Evolutionary conservation across 805 yeast genomes (phyloP), one percentile per base, ranked within the genome.

Genomic region (Myxozyma nipponensis): DNA sequence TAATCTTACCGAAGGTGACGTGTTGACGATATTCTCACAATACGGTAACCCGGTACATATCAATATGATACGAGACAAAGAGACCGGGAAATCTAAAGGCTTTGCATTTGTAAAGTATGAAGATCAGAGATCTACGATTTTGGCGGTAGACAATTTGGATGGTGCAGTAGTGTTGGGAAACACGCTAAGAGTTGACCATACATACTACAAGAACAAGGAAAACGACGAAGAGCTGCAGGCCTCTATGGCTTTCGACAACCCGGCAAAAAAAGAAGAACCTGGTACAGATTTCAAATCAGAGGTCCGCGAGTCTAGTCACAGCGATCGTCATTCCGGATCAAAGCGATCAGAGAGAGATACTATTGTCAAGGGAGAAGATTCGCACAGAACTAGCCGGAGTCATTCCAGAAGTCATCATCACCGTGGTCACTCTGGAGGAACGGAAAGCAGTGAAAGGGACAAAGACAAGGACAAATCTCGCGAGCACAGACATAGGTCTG

Each of bases 131-230:
- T 84, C 95, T 1, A 81, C 95, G 18, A 77, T 87, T 0, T 70
- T 91, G 24, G 96, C 97, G 0, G 82, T 91, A 2, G 98, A 91
- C 67, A 91, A 91, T 64, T 72, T 91, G 56, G 86, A 87, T 63
- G 95, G 96, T 1, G 65, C 73, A 0, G 69, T 63, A 24, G 54
- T 86, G 0, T 72, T 76, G 38, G 86, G 82, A 7, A 66, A 77
- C 30, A 46, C 54, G 7, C 58, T 83, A 1, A 70, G 77, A 49
- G 93, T 88, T 1, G 95, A 87, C 62, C 95, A 87, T 70, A 56
- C 63, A n/a, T 46, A 47, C 32, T 59, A 59, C 44, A 46, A 57
- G 42, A 49, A 46, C 23, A 46, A 44, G 35, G 44, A 52, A 4
- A 57, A 54, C 23, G 54, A 52, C 23, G 59, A 54, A 22, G 62